These are phyloP conservation scores for Fistulinella prunicolor DNA, from an alignment of 768 basidiomycete species.

Conservation along the genomic window DNA sequence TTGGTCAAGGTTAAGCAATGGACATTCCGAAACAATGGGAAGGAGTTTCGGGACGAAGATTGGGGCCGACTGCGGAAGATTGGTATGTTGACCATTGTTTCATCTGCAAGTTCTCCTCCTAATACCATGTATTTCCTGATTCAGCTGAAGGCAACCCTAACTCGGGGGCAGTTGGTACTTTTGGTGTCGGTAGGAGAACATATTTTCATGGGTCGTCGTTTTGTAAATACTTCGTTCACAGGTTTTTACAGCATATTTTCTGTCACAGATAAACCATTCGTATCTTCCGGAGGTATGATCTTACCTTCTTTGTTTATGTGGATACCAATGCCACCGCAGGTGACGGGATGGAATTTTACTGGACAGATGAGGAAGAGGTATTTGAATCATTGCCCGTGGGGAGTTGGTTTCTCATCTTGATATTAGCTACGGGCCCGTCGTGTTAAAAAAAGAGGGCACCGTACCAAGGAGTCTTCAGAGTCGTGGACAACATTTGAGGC, in stretches of 20 bases:
- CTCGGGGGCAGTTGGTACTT: no score
- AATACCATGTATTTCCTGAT: no score
- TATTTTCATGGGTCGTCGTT: no score
- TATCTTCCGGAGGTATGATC: conserved; percentile 62
- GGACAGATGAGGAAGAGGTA: conserved; percentile 67
- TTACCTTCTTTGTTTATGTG: not conserved
- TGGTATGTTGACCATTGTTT: no score
- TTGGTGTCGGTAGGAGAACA: no score
- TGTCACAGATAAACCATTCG: conserved; percentile 73
- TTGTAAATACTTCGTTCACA: conserved; percentile 10
- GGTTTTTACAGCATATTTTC: conserved; percentile 76
- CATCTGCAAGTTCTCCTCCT: no score
- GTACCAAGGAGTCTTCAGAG: conserved; percentile 32
- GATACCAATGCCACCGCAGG: conserved; percentile 35
- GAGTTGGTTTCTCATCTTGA: conserved; percentile 54
- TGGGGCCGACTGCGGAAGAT: no score
- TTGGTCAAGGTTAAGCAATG: no score
- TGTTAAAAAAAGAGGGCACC: conserved; percentile 60
- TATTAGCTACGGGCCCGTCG: conserved; percentile 80
- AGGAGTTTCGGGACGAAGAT: no score
- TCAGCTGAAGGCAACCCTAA: no score
- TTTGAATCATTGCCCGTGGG: conserved; percentile 18
- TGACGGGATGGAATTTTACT: conserved; percentile 92
- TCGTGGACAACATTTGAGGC: conserved; percentile 86
- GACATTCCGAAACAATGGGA: conserved; percentile 87